Percentiles rank a stretch among this genome's conserved stretches.
These are phyloP conservation scores for Leishmania mexicana DNA, from an alignment of 208 protist species.

Conservation along the genomic window DNA sequence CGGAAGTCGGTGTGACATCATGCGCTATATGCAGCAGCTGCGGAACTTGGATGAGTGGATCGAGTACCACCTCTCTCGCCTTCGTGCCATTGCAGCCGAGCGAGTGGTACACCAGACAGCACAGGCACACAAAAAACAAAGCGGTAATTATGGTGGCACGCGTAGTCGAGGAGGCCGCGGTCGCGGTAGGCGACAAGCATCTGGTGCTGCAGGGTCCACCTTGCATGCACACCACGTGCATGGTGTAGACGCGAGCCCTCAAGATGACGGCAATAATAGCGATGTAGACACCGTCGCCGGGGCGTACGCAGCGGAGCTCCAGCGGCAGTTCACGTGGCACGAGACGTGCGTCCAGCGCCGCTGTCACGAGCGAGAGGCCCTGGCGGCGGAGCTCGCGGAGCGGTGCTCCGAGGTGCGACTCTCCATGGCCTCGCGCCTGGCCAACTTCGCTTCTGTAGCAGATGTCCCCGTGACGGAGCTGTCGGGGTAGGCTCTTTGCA, in stretches of 20 bases:
- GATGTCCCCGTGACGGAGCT: conserved; percentile 28
- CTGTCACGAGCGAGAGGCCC: conserved; percentile 34
- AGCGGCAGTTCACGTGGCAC: conserved; percentile 32
- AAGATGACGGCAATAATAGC: no score
- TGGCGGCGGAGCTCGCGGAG: conserved; percentile 36
- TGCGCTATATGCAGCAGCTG: conserved; percentile 67
- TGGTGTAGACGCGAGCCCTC: conserved; percentile 7
- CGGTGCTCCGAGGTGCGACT: conserved; percentile 36
- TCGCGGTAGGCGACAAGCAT: not conserved
- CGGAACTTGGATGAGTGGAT: conserved; percentile 68
- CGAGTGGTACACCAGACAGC: conserved; percentile 20
- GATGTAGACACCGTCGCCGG: not conserved
- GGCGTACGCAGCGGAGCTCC: conserved; percentile 9
- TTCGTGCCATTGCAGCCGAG: conserved; percentile 42
- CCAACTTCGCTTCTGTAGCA: conserved; percentile 31
- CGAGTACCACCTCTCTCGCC: conserved; percentile 46
- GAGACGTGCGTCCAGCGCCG: conserved; percentile 32
- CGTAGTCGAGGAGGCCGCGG: not conserved
- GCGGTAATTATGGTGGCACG: not conserved
- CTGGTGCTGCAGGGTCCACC: not conserved
- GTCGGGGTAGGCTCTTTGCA: not conserved
- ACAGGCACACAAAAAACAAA: not conserved
- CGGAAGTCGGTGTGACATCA: conserved; percentile 51
- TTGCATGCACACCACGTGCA: not conserved
- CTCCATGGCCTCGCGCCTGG: conserved; percentile 37